Conservation (phyloP, 345 rosid species). For the Euphorbia peplus region DNA sequence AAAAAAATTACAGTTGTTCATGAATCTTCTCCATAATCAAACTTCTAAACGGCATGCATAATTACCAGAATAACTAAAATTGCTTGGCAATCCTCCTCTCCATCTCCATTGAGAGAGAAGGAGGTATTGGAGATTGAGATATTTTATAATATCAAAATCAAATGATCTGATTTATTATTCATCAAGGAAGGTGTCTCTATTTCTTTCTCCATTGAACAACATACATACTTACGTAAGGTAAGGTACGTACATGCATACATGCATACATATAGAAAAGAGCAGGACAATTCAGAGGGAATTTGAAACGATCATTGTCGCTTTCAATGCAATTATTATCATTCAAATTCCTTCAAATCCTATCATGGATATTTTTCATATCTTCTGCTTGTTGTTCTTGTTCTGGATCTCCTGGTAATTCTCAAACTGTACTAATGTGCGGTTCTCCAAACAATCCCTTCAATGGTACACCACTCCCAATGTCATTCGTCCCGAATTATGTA, state of each 20-base stretch:
- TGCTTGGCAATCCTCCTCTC: constrained; percentile 7
- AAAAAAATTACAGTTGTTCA: no score
- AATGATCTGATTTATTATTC: not conserved
- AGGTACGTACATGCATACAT: no score
- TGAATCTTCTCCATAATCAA: not conserved
- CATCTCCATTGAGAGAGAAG: not conserved
- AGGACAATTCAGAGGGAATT: not conserved
- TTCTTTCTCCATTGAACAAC: not conserved
- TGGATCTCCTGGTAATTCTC: not conserved
- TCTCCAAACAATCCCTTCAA: not conserved
- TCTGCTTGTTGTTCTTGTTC: not conserved
- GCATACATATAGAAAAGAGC: not conserved
- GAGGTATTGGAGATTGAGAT: not conserved
- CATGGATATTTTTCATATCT: constrained; percentile 6
- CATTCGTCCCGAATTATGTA: constrained; percentile 10
- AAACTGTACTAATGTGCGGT: constrained; percentile 15
- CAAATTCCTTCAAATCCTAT: constrained; percentile 5
- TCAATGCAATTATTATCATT: constrained; percentile 33
- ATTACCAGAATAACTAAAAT: constrained; percentile 1
- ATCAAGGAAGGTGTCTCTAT: constrained; percentile 7
- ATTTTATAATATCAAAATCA: not conserved
- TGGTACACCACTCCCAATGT: not conserved
- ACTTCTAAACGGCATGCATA: no score
- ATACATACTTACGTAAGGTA: no score
- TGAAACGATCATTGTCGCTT: not conserved